Conservation (phyloP, 2,329 filamentous ascomycete species). For the Diaporthe humulicola region DNA sequence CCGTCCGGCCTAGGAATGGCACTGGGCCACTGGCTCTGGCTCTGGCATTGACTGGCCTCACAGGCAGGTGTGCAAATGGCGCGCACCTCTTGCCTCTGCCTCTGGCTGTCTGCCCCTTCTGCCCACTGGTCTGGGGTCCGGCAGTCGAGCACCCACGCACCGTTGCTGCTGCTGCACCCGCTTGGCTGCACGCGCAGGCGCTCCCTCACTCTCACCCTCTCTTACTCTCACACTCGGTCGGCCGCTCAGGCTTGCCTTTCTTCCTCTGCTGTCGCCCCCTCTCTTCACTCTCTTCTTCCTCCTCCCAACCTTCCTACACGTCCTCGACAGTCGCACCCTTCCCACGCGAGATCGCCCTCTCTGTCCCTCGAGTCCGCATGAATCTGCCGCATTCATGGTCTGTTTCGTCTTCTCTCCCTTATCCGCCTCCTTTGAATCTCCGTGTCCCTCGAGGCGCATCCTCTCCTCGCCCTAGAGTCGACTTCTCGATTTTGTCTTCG, state of each 20-base stretch:
- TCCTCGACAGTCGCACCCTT: conserved; percentile 35
- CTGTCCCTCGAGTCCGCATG: conserved; percentile 37
- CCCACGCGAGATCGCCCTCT: conserved; percentile 26
- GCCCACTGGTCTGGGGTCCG: conserved; percentile 19
- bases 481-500: conserved; percentile 42
- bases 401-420: conserved; percentile 36
- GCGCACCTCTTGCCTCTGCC: background rate
- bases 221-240: conserved; percentile 25
- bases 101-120: conserved; percentile 5
- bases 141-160: conserved; percentile 17
- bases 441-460: conserved; percentile 50
- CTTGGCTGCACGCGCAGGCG: conserved; percentile 26
- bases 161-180: conserved; percentile 24
- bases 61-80: background rate
- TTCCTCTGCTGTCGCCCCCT: conserved; percentile 37
- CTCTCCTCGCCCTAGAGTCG: conserved; percentile 43
- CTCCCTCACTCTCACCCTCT: conserved; percentile 22
- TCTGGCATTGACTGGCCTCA: conserved; percentile 17
- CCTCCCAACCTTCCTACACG: conserved; percentile 36
- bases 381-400: conserved; percentile 40
- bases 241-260: conserved; percentile 36
- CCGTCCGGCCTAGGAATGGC: background rate
- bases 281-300: conserved; percentile 38
- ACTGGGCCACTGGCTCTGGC: conserved; percentile 1
- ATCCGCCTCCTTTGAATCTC: conserved; percentile 44